Evolutionary conservation across 202 grass and related monocot species (phyloP).

Genomic region (Thinopyrum obtusiflorum): DNA sequence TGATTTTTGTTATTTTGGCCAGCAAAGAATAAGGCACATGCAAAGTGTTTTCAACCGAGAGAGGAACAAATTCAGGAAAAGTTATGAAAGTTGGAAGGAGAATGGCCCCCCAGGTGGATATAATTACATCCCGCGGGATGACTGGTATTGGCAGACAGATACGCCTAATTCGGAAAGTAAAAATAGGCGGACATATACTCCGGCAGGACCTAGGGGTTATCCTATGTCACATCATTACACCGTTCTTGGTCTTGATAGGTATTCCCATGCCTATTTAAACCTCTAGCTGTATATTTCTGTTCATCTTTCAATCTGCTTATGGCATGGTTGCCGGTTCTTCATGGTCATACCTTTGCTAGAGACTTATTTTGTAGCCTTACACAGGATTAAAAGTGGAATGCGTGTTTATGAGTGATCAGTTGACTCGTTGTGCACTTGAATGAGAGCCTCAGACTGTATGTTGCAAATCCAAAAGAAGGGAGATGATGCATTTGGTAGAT

Average conservation of each 20-base stretch:
- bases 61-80: constrained; percentile 74
- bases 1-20: constrained; percentile 28
- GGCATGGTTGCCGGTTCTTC: constrained; percentile 17
- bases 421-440: neutral
- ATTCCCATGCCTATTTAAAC: neutral
- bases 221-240: constrained; percentile 93
- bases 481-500: neutral
- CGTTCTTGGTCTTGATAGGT: constrained; percentile 97
- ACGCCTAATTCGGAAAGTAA: constrained; percentile 60
- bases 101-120: constrained; percentile 70
- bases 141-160: constrained; percentile 92
- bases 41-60: constrained; percentile 98
- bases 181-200: constrained; percentile 43
- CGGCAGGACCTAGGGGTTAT: constrained; percentile 45
- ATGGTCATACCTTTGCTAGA: neutral
- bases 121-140: constrained; percentile 88
- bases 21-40: constrained; percentile 98
- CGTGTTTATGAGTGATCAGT: neutral
- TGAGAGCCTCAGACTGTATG: constrained; percentile 13
- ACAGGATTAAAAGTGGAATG: neutral
- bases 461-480: neutral
- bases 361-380: neutral
- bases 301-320: constrained; percentile 32
- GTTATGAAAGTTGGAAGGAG: constrained; percentile 86
- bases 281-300: neutral